These are phyloP conservation scores for Gigaspora rosea DNA, from an alignment of 192 early-diverging fungal genomes.

Conservation along the genomic window DNA sequence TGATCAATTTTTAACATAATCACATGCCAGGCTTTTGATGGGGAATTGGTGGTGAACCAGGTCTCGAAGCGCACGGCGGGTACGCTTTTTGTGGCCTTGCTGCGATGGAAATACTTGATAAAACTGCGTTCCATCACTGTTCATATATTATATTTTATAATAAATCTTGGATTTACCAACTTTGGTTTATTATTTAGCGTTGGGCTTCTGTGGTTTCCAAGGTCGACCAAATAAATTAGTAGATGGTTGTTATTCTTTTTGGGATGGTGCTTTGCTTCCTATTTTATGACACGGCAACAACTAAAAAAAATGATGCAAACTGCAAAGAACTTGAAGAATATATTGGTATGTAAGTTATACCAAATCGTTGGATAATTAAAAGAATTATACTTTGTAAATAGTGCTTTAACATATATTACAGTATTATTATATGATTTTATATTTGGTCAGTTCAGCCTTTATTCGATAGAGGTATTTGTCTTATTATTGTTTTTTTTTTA, in stretches of 20 bases:
- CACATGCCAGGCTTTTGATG: conserved; percentile 86
- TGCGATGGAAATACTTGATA: conserved; percentile 75
- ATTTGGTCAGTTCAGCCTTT: conserved; percentile 32
- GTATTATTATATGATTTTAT: background rate
- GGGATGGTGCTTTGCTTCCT: conserved; percentile 83
- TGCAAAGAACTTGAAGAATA: background rate
- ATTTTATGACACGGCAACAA: conserved; percentile 48
- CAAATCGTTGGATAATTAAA: background rate
- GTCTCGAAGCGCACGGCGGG: conserved; percentile 91
- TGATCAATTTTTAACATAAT: no score
- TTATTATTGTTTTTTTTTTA: background rate
- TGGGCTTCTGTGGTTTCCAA: conserved; percentile 91
- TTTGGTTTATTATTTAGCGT: conserved; percentile 37
- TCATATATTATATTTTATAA: background rate
- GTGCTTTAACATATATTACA: background rate
- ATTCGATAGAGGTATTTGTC: conserved; percentile 20
- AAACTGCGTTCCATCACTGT: conserved; percentile 54
- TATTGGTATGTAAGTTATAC: background rate
- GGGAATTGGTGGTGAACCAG: conserved; percentile 84
- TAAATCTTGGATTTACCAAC: background rate
- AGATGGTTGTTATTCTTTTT: conserved; percentile 98
- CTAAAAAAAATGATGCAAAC: background rate
- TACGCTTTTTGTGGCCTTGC: conserved; percentile 94
- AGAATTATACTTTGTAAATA: background rate
- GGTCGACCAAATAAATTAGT: conserved; percentile 97